Evolutionary conservation across 768 basidiomycete genomes (phyloP).

Genomic region (Kwoniella sp.): DNA sequence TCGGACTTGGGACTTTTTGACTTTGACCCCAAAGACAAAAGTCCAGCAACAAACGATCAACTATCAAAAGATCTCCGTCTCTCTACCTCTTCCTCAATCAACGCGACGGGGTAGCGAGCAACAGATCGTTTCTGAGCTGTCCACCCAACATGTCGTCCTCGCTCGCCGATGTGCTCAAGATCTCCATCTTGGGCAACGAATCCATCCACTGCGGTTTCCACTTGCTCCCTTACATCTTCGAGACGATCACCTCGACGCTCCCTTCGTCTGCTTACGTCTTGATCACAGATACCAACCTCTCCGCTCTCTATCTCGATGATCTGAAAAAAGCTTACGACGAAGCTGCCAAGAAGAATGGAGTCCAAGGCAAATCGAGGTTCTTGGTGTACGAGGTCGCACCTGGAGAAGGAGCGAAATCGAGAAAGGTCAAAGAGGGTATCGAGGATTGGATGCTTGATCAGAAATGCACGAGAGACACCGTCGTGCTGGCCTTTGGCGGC

Average conservation of each 20-base stretch:
- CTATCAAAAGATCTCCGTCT: conserved; percentile 2
- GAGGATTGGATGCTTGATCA: conserved; percentile 89
- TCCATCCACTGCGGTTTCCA: conserved; percentile 94
- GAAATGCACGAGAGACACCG: conserved; percentile 88
- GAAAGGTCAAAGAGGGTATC: conserved; percentile 86
- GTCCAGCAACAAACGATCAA: neutral
- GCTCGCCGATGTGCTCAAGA: conserved; percentile 66
- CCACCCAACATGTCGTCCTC: conserved; percentile 24
- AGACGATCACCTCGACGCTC: conserved; percentile 70
- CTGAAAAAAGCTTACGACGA: conserved; percentile 70
- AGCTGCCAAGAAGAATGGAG: conserved; percentile 48
- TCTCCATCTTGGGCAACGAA: conserved; percentile 80
- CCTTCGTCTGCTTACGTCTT: conserved; percentile 86
- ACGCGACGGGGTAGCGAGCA: neutral
- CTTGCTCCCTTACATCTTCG: conserved; percentile 71
- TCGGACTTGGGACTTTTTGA: too few relatives aligned
- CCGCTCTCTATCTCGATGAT: conserved; percentile 70
- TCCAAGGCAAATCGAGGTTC: conserved; percentile 61
- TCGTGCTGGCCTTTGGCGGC: conserved; percentile 89
- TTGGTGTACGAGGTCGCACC: conserved; percentile 78
- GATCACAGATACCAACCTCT: conserved; percentile 89
- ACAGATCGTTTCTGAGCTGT: neutral
- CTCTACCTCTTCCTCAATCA: neutral
- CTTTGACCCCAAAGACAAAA: neutral
- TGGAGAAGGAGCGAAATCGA: conserved; percentile 88